Conservation (phyloP, 441 rosid genomes). For the Erodium chrysanthum region DNA sequence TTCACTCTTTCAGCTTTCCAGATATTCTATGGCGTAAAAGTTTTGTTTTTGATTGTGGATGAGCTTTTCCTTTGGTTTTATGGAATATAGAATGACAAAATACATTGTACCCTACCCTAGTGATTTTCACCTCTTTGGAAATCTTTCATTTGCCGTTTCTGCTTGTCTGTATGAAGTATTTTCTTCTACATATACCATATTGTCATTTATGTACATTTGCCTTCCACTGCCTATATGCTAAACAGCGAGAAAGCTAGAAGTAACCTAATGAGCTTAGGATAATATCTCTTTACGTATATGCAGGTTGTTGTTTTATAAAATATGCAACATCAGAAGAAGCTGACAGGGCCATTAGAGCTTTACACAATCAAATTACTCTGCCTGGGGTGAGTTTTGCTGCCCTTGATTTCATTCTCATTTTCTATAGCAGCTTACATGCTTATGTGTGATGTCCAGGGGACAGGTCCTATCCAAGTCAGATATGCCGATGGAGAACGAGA, state of each 20-base stretch:
- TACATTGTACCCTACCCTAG: not conserved
- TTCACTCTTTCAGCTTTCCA: not conserved
- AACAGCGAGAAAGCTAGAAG: conserved; percentile 21
- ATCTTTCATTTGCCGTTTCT: conserved; percentile 3
- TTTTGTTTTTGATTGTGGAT: not conserved
- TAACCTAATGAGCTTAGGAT: conserved; percentile 34
- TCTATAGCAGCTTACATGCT: conserved; percentile 17
- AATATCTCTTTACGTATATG: conserved; percentile 31
- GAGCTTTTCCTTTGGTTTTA: not conserved
- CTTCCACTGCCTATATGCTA: conserved; percentile 18
- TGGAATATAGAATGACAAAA: not conserved
- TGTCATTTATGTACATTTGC: too few species aligned
- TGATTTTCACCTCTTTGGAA: not conserved
- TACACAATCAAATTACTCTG: conserved; percentile 83
- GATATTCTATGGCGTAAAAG: not conserved
- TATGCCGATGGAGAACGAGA: conserved; percentile 98
- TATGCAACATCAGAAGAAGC: conserved; percentile 89
- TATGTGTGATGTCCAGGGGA: conserved; percentile 49
- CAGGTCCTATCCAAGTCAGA: conserved; percentile 92
- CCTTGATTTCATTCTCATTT: conserved; percentile 18
- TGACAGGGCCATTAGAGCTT: conserved; percentile 89
- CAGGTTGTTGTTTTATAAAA: conserved; percentile 99
- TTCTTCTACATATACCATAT: too few species aligned
- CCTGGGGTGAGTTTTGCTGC: conserved; percentile 67
- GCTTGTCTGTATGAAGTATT: conserved; percentile 8